Evolutionary conservation across 495 filamentous ascomycete species (phyloP).

Genomic region (Penicillium herquei): DNA sequence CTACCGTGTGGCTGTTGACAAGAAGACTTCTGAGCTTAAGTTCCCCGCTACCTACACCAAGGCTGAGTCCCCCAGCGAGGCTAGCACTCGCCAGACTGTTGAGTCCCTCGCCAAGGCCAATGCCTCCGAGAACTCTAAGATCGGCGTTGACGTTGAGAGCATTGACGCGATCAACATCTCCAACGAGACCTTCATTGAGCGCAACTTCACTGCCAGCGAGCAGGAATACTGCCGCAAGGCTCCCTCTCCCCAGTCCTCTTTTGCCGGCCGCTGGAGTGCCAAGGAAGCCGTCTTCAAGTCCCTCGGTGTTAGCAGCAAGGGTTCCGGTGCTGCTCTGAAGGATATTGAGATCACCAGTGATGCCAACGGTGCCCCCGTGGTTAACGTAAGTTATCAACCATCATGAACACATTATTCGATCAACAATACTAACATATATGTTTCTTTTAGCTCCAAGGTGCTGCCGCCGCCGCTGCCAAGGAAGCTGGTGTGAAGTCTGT

Average conservation of each 20-base stretch:
- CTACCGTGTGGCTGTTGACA: slow-evolving; percentile 79
- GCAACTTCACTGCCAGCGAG: slow-evolving; percentile 87
- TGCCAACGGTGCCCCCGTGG: slow-evolving; percentile 75
- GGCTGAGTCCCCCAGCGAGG: slow-evolving; percentile 50
- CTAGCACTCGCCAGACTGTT: slow-evolving; percentile 71
- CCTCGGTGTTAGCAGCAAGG: slow-evolving; percentile 81
- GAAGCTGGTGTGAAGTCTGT: slow-evolving; percentile 82
- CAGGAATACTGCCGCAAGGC: slow-evolving; percentile 82
- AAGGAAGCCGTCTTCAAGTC: slow-evolving; percentile 99
- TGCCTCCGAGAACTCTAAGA: slow-evolving; percentile 69
- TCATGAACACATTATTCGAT: neutral
- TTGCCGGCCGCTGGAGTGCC: slow-evolving; percentile 91
- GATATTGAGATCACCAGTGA: slow-evolving; percentile 91
- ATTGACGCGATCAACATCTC: slow-evolving; percentile 82
- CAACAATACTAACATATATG: slow-evolving; percentile 35
- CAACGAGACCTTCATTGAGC: slow-evolving; percentile 90
- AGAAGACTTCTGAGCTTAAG: slow-evolving; percentile 73
- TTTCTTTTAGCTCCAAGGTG: slow-evolving; percentile 66
- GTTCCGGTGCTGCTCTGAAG: slow-evolving; percentile 83
- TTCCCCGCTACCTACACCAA: slow-evolving; percentile 67
- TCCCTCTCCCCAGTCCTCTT: slow-evolving; percentile 73
- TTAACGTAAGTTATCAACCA: slow-evolving; percentile 65
- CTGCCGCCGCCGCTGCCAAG: slow-evolving; percentile 75
- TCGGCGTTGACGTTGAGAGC: slow-evolving; percentile 90
- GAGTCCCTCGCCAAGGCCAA: slow-evolving; percentile 75